Conservation (phyloP, 768 basidiomycete species). For the Leccinum longicurvipes region DNA sequence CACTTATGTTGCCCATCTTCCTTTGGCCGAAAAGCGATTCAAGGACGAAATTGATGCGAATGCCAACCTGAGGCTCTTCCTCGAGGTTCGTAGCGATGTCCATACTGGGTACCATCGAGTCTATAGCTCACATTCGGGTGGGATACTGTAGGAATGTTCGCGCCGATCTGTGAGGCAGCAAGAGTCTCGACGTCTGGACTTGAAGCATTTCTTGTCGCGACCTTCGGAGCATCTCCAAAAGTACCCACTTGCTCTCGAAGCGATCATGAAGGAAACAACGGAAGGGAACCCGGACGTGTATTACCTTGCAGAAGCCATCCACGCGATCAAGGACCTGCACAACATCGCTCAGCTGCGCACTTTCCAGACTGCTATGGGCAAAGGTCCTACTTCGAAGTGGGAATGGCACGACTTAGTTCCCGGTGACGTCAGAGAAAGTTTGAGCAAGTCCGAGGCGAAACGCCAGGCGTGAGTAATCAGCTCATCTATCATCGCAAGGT, state of each 20-base stretch:
- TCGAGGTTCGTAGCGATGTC: slow-evolving; percentile 57
- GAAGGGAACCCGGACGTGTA: slow-evolving; percentile 79
- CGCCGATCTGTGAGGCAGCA: slow-evolving; percentile 52
- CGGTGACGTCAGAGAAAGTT: slow-evolving; percentile 53
- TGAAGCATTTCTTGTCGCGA: slow-evolving; percentile 59
- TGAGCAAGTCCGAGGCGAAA: slow-evolving; percentile 75
- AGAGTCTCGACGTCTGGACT: slow-evolving; percentile 55
- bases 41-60: slow-evolving; percentile 85
- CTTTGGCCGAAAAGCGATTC: slow-evolving; percentile 79
- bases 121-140: slow-evolving; percentile 2
- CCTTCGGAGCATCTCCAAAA: slow-evolving; percentile 64
- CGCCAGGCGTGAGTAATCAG: slow-evolving; percentile 68
- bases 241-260: slow-evolving; percentile 79
- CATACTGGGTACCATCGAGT: background rate
- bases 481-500: background rate
- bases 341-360: slow-evolving; percentile 78
- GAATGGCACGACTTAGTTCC: slow-evolving; percentile 90
- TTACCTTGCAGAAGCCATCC: slow-evolving; percentile 78
- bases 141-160: slow-evolving; percentile 18
- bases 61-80: slow-evolving; percentile 74
- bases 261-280: slow-evolving; percentile 79
- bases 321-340: slow-evolving; percentile 79
- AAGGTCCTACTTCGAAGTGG: slow-evolving; percentile 74
- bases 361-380: slow-evolving; percentile 88
- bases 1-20: slow-evolving; percentile 79